These are phyloP conservation scores for Candida gigantensis DNA, from an alignment of 1,139 yeast genomes.

Conservation along the genomic window DNA sequence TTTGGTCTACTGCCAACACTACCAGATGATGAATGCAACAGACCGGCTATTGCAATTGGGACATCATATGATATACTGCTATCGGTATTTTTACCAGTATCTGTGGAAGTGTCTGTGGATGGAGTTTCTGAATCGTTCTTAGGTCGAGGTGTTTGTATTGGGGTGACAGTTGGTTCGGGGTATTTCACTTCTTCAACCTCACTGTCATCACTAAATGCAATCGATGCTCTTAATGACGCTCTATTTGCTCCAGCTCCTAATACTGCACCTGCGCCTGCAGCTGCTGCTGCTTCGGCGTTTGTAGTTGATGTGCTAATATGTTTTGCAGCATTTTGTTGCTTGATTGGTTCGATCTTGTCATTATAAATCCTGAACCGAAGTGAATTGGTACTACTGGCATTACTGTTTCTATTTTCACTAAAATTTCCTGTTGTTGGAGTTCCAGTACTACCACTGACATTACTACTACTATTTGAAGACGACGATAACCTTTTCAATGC, in stretches of 20 bases:
- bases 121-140: slow-evolving; percentile 6
- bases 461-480: slow-evolving; percentile 5
- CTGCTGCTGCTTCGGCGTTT: slow-evolving; percentile 7
- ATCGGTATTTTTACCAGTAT: slow-evolving; percentile 1
- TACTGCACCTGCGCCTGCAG: slow-evolving; percentile 8
- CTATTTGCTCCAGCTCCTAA: slow-evolving; percentile 10
- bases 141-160: slow-evolving; percentile 13
- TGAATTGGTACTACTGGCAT: slow-evolving; percentile 7
- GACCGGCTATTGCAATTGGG: slow-evolving; percentile 12
- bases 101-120: slow-evolving; percentile 4
- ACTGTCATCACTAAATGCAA: slow-evolving; percentile 18
- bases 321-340: slow-evolving; percentile 5
- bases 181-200: slow-evolving; percentile 13
- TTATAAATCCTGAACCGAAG: slow-evolving; percentile 8
- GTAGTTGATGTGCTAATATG: slow-evolving; percentile 10
- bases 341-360: slow-evolving; percentile 12
- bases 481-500: slow-evolving; percentile 5
- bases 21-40: slow-evolving; percentile 9
- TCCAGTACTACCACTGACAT: neutral
- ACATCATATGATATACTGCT: slow-evolving; percentile 7
- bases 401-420: slow-evolving; percentile 9
- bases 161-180: slow-evolving; percentile 16
- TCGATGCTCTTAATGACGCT: slow-evolving; percentile 10
- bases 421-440: slow-evolving; percentile 1
- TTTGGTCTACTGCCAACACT: slow-evolving; percentile 1